phyloP scores from a whole-genome alignment of 495 filamentous ascomycete species.

The Astrothelium macrocarpum region DNA sequence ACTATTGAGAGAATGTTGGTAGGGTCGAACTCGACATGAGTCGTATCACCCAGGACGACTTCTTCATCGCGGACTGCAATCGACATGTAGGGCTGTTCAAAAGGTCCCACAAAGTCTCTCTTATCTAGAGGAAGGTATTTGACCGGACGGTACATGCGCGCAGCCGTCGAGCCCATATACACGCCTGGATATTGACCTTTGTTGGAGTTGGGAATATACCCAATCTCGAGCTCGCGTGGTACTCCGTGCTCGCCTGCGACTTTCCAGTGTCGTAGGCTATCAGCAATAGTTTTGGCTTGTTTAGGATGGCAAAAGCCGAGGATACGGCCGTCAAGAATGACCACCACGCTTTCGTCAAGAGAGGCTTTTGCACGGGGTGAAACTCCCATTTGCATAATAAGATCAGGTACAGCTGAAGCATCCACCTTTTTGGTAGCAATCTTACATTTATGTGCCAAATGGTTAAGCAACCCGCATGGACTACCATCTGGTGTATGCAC shows the following conservation, averaged over 20 bases:
- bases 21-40: slow-evolving; percentile 88
- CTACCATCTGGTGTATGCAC: slow-evolving; percentile 95
- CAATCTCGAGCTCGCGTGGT: slow-evolving; percentile 81
- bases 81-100: slow-evolving; percentile 97
- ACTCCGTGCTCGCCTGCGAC: slow-evolving; percentile 79
- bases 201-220: slow-evolving; percentile 74
- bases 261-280: slow-evolving; percentile 87
- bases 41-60: slow-evolving; percentile 73
- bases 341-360: slow-evolving; percentile 66
- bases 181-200: slow-evolving; percentile 92
- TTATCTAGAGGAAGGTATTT: slow-evolving; percentile 81
- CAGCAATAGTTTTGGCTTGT: slow-evolving; percentile 65
- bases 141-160: slow-evolving; percentile 83
- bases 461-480: slow-evolving; percentile 90
- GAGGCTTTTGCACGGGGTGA: slow-evolving; percentile 60
- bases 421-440: slow-evolving; percentile 65
- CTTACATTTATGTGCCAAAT: slow-evolving; percentile 91
- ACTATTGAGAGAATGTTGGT: slow-evolving; percentile 97
- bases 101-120: slow-evolving; percentile 78
- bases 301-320: slow-evolving; percentile 82
- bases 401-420: slow-evolving; percentile 57
- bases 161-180: slow-evolving; percentile 78
- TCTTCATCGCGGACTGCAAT: slow-evolving; percentile 82
- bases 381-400: slow-evolving; percentile 70
- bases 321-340: slow-evolving; percentile 83